Percentiles rank a stretch among this genome's conserved stretches.
phyloP scores from a whole-genome alignment of 495 filamentous ascomycete genomes.

The Elaphomyces granulatus region DNA sequence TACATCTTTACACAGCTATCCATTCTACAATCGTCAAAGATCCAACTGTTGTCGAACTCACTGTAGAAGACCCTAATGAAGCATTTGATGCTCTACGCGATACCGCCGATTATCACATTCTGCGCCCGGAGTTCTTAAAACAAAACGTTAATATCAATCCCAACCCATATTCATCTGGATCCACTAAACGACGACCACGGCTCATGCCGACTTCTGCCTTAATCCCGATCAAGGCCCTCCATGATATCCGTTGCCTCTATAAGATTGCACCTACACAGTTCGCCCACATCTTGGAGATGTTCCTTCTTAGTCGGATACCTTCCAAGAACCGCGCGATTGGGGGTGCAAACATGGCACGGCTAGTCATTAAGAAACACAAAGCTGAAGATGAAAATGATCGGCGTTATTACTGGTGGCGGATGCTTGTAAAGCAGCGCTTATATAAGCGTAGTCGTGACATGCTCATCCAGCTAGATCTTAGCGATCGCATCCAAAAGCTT shows the following conservation, averaged over 20 bases:
- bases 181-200: slow-evolving; percentile 24
- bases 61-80: slow-evolving; percentile 93
- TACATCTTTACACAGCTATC: slow-evolving; percentile 66
- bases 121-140: slow-evolving; percentile 35
- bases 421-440: slow-evolving; percentile 68
- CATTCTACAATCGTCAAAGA: slow-evolving; percentile 47
- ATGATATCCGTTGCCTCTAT: slow-evolving; percentile 44
- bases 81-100: slow-evolving; percentile 86
- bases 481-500: slow-evolving; percentile 66
- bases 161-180: slow-evolving; percentile 22
- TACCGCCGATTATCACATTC: slow-evolving; percentile 58
- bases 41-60: slow-evolving; percentile 59
- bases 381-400: slow-evolving; percentile 40
- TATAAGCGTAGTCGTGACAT: slow-evolving; percentile 63
- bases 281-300: slow-evolving; percentile 72
- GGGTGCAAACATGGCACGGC: slow-evolving; percentile 32
- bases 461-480: slow-evolving; percentile 61
- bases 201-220: slow-evolving; percentile 47
- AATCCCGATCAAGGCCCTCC: slow-evolving; percentile 41
- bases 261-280: slow-evolving; percentile 89
- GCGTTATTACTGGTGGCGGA: slow-evolving; percentile 65
- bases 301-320: slow-evolving; percentile 64
- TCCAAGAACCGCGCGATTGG: slow-evolving; percentile 41
- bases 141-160: slow-evolving; percentile 31
- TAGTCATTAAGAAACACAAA: slow-evolving; percentile 41